Base-by-base conservation (phyloP, 345 rosid species). In the Salix caprea region DNA sequence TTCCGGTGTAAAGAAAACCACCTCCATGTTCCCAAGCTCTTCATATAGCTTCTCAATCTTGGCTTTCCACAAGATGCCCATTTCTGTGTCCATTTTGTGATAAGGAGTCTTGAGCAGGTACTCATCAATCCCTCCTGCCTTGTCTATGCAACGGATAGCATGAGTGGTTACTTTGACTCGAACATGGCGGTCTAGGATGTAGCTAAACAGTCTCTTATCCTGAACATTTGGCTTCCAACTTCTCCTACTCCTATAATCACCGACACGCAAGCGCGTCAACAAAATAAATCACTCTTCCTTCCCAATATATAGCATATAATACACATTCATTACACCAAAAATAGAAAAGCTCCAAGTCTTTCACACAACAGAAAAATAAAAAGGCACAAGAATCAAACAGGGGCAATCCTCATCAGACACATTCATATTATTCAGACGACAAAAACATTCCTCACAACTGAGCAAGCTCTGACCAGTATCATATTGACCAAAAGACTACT, bases 111-210 rank as follows among this genome's bases (percentile, higher is more conserved):
- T 93, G 37, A 96, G 88, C 76, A 96, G 81, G 83, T 96, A 96
- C 87, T 96, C 99, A 58, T 96, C 99, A n/a, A 93, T 87, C 26
- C 99, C 99, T 65, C 97, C 99, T 60, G 91, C 98, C 85, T 93
- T 96, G 86, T 96, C 99, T 23, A 96, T 90, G 93, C 97, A 96
- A 46, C 99, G 98, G 18, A 93, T 89, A 36, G 99, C 97, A 56
- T 96, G 97, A 16, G 89, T 92, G 0, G 99, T 93, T 64, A 96
- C 94, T 83, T 96, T 92, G n/a, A 93, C 89, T 74, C 89, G 89
- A 77, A 96, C 90, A 76, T 96, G 98, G 2, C 95, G 96, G 77
- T 93, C 97, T 18, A 91, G 81, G 77, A 93, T 89, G 86, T 92
- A 96, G 82, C 98, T 96, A 77, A 96, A 96, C 70, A 96, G 87